Evolutionary conservation across 805 yeast genomes (phyloP).

Genomic region (Phaffomyces antillensis): DNA sequence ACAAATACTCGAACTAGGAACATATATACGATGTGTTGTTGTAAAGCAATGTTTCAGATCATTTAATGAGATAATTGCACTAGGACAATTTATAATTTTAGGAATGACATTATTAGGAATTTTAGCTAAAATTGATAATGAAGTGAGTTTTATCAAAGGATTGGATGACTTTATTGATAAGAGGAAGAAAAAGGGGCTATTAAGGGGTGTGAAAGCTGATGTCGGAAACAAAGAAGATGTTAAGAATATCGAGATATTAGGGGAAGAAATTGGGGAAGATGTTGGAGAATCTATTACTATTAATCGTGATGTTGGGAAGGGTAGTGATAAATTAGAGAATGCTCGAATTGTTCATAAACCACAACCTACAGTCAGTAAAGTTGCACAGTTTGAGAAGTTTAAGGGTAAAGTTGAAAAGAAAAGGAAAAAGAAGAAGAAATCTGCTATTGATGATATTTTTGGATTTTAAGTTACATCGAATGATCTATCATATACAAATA

Average conservation of each 20-base stretch:
- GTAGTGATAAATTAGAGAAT: not conserved
- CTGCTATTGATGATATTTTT: constrained; percentile 71
- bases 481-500: too few relatives aligned
- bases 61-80: constrained; percentile 59
- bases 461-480: constrained; percentile 21
- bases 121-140: constrained; percentile 36
- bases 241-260: constrained; percentile 5
- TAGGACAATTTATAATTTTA: constrained; percentile 70
- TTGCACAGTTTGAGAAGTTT: not conserved
- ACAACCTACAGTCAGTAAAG: too few relatives aligned
- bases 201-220: too few relatives aligned
- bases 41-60: constrained; percentile 47
- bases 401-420: constrained; percentile 14
- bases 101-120: constrained; percentile 64
- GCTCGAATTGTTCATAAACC: not conserved
- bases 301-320: not conserved
- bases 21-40: constrained; percentile 18
- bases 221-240: not conserved
- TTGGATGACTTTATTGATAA: constrained; percentile 1
- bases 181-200: not conserved
- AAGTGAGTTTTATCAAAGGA: constrained; percentile 12
- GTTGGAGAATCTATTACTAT: constrained; percentile 1
- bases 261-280: constrained; percentile 30
- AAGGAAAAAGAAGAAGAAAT: constrained; percentile 41
- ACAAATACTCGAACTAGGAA: constrained; percentile 11